Evolutionary conservation across 805 yeast species (phyloP).

Genomic region (Wickerhamiella spandovensis): DNA sequence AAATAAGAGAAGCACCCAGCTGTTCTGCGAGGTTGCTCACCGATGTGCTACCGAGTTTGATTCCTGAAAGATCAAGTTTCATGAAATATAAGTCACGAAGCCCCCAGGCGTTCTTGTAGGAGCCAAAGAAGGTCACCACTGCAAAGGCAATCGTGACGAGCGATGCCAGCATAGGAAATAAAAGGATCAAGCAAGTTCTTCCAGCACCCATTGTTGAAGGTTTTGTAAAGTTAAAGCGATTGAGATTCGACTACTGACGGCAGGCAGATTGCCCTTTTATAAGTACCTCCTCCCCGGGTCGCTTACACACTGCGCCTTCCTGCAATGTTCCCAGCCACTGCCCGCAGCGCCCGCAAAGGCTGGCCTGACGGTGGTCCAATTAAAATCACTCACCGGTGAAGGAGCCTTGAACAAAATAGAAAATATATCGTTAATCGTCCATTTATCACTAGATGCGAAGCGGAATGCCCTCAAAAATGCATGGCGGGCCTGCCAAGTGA

Average conservation of each 20-base stretch:
- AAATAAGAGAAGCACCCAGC: slow-evolving; percentile 33
- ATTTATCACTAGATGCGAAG: too few relatives aligned
- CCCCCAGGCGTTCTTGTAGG: slow-evolving; percentile 31
- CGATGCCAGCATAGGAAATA: slow-evolving; percentile 24
- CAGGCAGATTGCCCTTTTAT: not conserved
- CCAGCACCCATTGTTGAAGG: slow-evolving; percentile 9
- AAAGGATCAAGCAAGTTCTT: slow-evolving; percentile 21
- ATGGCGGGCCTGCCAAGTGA: too few relatives aligned
- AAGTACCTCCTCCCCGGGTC: not conserved
- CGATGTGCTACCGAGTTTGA: slow-evolving; percentile 16
- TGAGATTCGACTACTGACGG: too few relatives aligned
- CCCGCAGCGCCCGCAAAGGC: not conserved
- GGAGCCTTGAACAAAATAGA: too few relatives aligned
- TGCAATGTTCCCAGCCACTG: not conserved
- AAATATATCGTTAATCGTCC: too few relatives aligned
- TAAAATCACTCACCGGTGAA: too few relatives aligned
- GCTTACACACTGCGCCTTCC: not conserved
- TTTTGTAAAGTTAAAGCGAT: too few relatives aligned
- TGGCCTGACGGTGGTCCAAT: too few relatives aligned
- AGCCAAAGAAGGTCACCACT: slow-evolving; percentile 40
- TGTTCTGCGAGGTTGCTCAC: slow-evolving; percentile 7
- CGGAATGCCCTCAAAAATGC: too few relatives aligned
- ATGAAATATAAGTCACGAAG: slow-evolving; percentile 35
- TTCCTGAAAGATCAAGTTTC: slow-evolving; percentile 31
- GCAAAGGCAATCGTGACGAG: slow-evolving; percentile 34